Conservation (phyloP, 73 alveolate genomes). For the Breviolum minutum region DNA sequence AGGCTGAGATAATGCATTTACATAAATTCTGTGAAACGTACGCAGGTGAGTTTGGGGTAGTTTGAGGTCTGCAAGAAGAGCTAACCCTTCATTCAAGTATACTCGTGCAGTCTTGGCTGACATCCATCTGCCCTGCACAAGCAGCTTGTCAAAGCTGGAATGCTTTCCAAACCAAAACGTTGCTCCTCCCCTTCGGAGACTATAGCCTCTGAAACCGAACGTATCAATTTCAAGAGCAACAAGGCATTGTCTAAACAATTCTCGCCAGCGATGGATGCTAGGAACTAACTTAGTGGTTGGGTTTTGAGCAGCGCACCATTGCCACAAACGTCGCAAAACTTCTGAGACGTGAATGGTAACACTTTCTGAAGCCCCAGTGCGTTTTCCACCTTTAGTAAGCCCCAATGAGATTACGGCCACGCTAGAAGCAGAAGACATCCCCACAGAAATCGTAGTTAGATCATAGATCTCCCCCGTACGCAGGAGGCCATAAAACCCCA, state of each 20-base stretch:
- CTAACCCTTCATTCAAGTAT: background rate
- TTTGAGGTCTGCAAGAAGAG: background rate
- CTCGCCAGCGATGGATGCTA: background rate
- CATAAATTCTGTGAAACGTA: background rate
- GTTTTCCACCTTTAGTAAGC: background rate
- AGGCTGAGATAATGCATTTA: background rate
- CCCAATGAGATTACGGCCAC: background rate
- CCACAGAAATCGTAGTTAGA: background rate
- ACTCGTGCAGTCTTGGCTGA: background rate
- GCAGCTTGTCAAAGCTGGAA: background rate
- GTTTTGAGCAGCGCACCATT: background rate
- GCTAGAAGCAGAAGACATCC: too few species aligned
- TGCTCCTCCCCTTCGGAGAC: background rate
- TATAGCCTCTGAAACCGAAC: background rate
- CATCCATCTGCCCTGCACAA: background rate
- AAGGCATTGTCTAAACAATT: background rate
- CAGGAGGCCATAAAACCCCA: background rate
- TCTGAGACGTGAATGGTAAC: background rate
- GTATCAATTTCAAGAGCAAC: background rate
- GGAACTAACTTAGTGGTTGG: background rate
- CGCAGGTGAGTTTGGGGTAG: background rate
- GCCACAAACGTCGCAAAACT: background rate
- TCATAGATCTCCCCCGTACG: background rate
- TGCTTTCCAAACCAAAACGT: background rate
- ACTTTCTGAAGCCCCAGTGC: constrained; percentile 1